phyloP scores from a whole-genome alignment of 305 asterid species.

The Andrographis paniculata region DNA sequence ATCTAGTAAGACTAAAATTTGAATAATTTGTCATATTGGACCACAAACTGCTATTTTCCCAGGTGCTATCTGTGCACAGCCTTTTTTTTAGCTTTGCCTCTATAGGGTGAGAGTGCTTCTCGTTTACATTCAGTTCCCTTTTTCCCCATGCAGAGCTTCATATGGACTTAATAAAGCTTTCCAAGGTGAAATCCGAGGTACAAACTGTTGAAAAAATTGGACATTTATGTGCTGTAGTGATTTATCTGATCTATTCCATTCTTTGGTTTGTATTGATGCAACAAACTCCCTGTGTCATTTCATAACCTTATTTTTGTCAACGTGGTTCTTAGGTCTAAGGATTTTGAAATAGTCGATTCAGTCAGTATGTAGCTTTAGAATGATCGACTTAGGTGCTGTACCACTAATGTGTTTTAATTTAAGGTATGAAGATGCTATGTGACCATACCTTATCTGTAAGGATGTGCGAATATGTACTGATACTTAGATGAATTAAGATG shows the following conservation, averaged over 20 bases:
- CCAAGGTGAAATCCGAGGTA: slow-evolving; percentile 56
- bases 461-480: too few species aligned
- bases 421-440: too few species aligned
- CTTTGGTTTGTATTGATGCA: slow-evolving; percentile 19
- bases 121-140: slow-evolving; percentile 22
- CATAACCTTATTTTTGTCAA: neutral
- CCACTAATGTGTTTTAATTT: too few species aligned
- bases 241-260: slow-evolving; percentile 18
- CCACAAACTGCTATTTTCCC: too few species aligned
- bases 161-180: slow-evolving; percentile 48
- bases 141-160: slow-evolving; percentile 50
- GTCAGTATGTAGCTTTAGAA: neutral
- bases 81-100: slow-evolving; percentile 14
- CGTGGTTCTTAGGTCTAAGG: neutral
- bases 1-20: too few species aligned
- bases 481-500: too few species aligned
- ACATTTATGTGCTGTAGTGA: slow-evolving; percentile 18
- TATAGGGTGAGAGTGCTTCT: slow-evolving; percentile 17
- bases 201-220: slow-evolving; percentile 29
- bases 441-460: too few species aligned
- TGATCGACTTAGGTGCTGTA: too few species aligned
- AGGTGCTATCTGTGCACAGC: too few species aligned
- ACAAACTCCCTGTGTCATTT: slow-evolving; percentile 13
- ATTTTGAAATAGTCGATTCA: neutral
- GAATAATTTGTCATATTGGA: too few species aligned